Conservation (phyloP, 2,329 filamentous ascomycete genomes). For the Trichoderma koningiopsis region DNA sequence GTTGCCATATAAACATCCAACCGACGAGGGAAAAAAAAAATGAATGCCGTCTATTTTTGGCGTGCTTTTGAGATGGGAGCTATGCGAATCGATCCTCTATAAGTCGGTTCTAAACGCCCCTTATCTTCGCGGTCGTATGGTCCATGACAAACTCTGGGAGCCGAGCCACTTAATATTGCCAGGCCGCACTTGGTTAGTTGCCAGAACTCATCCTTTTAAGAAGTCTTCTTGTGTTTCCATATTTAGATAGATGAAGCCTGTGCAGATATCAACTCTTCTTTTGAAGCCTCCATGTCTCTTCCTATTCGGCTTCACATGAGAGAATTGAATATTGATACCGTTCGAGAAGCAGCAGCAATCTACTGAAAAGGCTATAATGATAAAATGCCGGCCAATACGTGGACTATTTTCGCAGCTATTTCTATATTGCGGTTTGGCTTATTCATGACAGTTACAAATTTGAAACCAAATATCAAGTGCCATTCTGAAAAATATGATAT, state of each 20-base stretch:
- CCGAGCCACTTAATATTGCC: neutral
- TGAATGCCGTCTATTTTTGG: neutral
- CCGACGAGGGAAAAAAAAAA: neutral
- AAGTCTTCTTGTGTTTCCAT: neutral
- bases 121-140: neutral
- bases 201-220: neutral
- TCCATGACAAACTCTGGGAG: neutral
- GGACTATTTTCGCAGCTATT: no score
- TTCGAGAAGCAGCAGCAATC: no score
- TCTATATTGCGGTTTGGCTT: neutral
- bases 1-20: neutral
- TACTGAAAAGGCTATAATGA: neutral
- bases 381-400: neutral
- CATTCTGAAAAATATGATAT: conserved; percentile 1
- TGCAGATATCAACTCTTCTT: neutral
- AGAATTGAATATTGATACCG: no score
- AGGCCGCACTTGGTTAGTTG: neutral
- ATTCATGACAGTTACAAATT: neutral
- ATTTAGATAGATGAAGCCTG: neutral
- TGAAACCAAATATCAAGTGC: neutral
- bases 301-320: neutral
- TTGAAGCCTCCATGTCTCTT: neutral
- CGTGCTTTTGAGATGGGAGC: neutral
- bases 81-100: neutral
- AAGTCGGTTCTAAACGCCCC: neutral